Conservation (phyloP, 176 grass and related monocot species). For the Eremochloa ophiuroides region DNA sequence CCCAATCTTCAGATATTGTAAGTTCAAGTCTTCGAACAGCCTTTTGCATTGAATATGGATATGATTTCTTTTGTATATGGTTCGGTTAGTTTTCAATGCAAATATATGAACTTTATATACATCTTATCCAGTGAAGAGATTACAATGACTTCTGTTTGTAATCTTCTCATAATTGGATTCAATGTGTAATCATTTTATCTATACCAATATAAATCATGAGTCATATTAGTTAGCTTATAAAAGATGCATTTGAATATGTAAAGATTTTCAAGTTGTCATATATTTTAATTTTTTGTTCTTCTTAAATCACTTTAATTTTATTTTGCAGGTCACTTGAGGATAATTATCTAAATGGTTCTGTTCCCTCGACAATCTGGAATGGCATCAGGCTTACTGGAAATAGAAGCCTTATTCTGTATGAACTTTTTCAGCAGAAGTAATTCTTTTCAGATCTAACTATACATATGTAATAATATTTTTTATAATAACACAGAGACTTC, state of each 20-base stretch:
- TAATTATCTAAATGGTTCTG: conserved; percentile 58
- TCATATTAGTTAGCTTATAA: background rate
- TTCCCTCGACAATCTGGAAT: conserved; percentile 75
- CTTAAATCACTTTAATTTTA: conserved; percentile 1
- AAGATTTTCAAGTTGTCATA: background rate
- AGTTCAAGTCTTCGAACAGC: conserved; percentile 17
- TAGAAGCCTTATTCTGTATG: conserved; percentile 74
- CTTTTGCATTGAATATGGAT: conserved; percentile 7
- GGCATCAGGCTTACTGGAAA: conserved; percentile 35
- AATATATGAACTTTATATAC: background rate
- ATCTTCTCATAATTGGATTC: conserved; percentile 2
- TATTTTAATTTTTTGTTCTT: conserved; percentile 8
- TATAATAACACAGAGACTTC: conserved; percentile 58
- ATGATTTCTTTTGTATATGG: background rate
- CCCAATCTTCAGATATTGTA: conserved; percentile 82
- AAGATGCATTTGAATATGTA: background rate
- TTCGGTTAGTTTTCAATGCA: background rate
- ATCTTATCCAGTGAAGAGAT: background rate
- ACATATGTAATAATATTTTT: conserved; percentile 27
- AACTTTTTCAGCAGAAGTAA: conserved; percentile 1
- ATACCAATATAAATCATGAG: background rate
- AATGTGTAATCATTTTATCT: background rate
- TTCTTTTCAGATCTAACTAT: background rate
- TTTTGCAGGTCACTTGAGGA: conserved; percentile 64
- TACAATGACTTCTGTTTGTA: background rate